Conservation (phyloP, 176 grass and related monocot genomes). For the Miscanthus lutarioriparius region DNA sequence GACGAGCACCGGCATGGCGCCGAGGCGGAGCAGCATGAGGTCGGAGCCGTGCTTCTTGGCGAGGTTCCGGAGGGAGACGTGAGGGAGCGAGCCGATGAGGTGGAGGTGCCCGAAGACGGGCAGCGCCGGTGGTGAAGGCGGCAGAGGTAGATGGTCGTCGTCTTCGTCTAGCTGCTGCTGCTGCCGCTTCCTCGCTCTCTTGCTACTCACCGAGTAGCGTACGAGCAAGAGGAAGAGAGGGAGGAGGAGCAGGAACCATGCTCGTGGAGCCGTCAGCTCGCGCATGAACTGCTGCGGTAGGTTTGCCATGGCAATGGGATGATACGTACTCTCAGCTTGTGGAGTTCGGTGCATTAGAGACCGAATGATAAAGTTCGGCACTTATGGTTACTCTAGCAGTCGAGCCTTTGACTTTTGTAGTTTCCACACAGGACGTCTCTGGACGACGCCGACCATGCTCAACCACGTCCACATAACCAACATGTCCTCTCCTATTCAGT, state of each 20-base stretch:
- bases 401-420: no score
- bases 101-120: slow-evolving; percentile 48
- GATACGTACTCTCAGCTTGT: neutral
- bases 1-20: slow-evolving; percentile 29
- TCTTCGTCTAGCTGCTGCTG: neutral
- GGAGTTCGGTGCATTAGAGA: neutral
- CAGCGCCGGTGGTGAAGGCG: slow-evolving; percentile 33
- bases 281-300: neutral
- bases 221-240: neutral
- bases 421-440: no score
- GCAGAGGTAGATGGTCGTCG: neutral
- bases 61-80: slow-evolving; percentile 25
- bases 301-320: neutral
- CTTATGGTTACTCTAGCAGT: no score
- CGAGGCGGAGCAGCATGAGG: slow-evolving; percentile 51
- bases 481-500: no score
- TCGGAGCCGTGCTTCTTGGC: slow-evolving; percentile 30
- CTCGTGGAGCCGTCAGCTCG: neutral
- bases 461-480: no score
- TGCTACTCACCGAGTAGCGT: neutral
- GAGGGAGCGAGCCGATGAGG: slow-evolving; percentile 36
- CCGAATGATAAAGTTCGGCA: neutral
- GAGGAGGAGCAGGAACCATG: slow-evolving; percentile 4
- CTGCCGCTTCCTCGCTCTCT: neutral
- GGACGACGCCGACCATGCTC: no score